phyloP scores from a whole-genome alignment of 306 rosid species.

The Pueraria montana region DNA sequence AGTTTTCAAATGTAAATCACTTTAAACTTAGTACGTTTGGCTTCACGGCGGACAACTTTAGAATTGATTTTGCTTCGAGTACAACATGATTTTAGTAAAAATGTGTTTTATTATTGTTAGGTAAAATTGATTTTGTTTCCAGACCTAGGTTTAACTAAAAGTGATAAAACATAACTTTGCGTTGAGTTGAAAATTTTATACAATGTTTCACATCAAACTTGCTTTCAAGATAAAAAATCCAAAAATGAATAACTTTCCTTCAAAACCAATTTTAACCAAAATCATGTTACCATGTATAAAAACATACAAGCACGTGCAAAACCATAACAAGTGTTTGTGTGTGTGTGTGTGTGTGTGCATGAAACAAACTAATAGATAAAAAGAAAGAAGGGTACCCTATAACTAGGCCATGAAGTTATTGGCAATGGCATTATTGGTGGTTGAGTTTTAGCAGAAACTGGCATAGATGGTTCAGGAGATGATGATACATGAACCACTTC shows the following conservation, averaged over 20 bases:
- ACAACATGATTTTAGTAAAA: too few species aligned
- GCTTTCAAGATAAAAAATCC: too few species aligned
- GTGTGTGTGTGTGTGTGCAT: not conserved
- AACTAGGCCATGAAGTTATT: slow-evolving; percentile 56
- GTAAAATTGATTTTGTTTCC: too few species aligned
- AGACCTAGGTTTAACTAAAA: too few species aligned
- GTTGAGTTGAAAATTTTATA: too few species aligned
- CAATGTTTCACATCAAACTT: too few species aligned
- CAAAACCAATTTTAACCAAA: too few species aligned
- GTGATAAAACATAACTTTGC: too few species aligned
- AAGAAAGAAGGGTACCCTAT: slow-evolving; percentile 60
- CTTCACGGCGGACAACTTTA: too few species aligned
- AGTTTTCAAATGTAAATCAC: not conserved
- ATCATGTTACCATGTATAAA: slow-evolving; percentile 1
- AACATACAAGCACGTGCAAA: slow-evolving; percentile 23
- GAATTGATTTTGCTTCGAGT: not conserved
- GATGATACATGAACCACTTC: slow-evolving; percentile 79
- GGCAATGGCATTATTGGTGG: slow-evolving; percentile 93
- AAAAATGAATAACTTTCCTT: too few species aligned
- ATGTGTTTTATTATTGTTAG: too few species aligned
- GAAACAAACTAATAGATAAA: slow-evolving; percentile 21
- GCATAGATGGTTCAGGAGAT: slow-evolving; percentile 56
- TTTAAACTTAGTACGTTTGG: not conserved
- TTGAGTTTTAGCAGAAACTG: slow-evolving; percentile 68
- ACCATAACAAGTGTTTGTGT: not conserved